Base-by-base conservation (phyloP, 2,329 filamentous ascomycete genomes). In the Chaetomiaceae sp. region DNA sequence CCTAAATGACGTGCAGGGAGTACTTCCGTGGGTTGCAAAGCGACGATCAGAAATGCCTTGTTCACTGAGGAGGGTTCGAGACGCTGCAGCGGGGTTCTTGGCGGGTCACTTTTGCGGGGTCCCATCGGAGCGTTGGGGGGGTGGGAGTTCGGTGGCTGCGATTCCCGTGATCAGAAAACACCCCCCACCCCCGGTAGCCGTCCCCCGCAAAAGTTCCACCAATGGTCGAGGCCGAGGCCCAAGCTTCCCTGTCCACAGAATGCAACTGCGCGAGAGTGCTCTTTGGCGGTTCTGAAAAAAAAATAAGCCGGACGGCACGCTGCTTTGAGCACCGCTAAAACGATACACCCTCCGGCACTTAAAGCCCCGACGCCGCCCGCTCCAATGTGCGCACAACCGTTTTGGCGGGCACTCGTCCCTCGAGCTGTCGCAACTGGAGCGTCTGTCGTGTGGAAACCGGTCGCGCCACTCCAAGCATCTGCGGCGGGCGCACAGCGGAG, bases 121-220 rank as follows among this genome's bases (percentile, higher is more conserved):
- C 25, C 30, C 21, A 34, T n/a, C n/a, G n/a, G n/a, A n/a, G n/a
- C n/a, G n/a, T n/a, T n/a, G n/a, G 2, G 16, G 29, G 4, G 9
- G 40, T 49, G 45, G 44, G n/a, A 9, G 3, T 8, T 38, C n/a
- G 36, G 27, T 33, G 40, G 43, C 43, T 46, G 32, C 34, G 29
- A 18, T 44, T 50, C 49, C 45, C 45, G 41, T 53, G 50, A 56
- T 29, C 36, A 50, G 2, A 27, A 21, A 25, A 20, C 27, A 23
- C 8, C 33, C 40, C 51, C 56, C 44, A 48, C 23, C n/a, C n/a
- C n/a, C 42, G 16, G 23, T 14, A 13, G 32, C 14, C n/a, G 16
- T 32, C 51, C 59, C 56, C 58, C 58, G 45, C 54, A 60, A 51
- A 29, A 52, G 48, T 57, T 58, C 59, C 59, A 61, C 59, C 59